Conservation (phyloP, 306 rosid species). For the Prunus mira region DNA sequence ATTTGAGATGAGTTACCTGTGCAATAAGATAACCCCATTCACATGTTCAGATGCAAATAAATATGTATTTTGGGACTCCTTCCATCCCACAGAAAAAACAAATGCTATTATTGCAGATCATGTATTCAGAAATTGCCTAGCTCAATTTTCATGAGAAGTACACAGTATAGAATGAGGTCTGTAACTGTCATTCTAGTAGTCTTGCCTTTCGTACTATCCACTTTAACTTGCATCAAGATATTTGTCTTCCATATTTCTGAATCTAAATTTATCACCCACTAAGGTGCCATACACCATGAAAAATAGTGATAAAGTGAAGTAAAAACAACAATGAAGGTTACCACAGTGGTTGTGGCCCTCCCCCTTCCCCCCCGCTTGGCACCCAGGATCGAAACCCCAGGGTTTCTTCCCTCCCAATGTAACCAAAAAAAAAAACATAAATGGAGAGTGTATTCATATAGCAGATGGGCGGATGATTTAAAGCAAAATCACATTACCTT, state of each 20-base stretch:
- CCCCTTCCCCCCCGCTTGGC: too few relatives aligned
- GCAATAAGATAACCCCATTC: conserved; percentile 34
- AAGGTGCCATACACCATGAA: background rate
- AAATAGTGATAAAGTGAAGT: background rate
- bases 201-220: background rate
- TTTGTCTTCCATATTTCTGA: background rate
- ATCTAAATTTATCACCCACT: background rate
- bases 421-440: too few relatives aligned
- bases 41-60: conserved; percentile 53
- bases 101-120: conserved; percentile 43
- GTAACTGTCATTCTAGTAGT: background rate
- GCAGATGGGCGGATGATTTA: too few relatives aligned
- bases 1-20: conserved; percentile 47
- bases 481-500: too few relatives aligned
- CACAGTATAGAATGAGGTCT: background rate
- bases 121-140: conserved; percentile 28
- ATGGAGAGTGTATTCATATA: too few relatives aligned
- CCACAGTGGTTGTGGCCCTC: too few relatives aligned
- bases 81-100: conserved; percentile 54
- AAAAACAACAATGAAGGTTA: background rate
- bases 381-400: too few relatives aligned
- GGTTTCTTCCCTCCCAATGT: too few relatives aligned
- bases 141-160: conserved; percentile 27
- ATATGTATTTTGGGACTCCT: conserved; percentile 61
- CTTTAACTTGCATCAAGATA: background rate